Evolutionary conservation across 768 basidiomycete genomes (phyloP).

Genomic region (Galerina sulciceps): DNA sequence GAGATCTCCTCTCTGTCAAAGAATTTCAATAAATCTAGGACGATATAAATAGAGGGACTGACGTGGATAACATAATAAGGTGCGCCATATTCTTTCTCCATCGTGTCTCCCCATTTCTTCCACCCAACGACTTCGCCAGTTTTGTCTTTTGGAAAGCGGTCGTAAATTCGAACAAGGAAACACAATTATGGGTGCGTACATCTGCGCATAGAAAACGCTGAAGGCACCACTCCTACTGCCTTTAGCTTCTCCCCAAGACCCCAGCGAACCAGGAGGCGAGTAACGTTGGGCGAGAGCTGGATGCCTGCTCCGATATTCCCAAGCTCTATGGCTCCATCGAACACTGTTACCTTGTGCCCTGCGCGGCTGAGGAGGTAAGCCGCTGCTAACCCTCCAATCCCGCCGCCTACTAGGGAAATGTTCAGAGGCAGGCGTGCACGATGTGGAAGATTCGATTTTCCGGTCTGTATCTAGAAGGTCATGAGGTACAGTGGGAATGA

Average conservation of each 20-base stretch:
- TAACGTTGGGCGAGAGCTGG: constrained; percentile 43
- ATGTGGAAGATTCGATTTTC: neutral
- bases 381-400: constrained; percentile 51
- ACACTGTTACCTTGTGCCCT: constrained; percentile 52
- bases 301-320: constrained; percentile 57
- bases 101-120: constrained; percentile 31
- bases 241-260: constrained; percentile 48
- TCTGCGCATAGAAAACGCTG: constrained; percentile 43
- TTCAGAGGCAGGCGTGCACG: constrained; percentile 10
- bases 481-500: too few relatives aligned
- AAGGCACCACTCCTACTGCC: constrained; percentile 40
- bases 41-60: constrained; percentile 21
- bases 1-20: constrained; percentile 50
- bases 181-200: constrained; percentile 31
- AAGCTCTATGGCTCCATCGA: constrained; percentile 42
- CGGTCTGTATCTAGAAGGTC: neutral
- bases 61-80: constrained; percentile 42
- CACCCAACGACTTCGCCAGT: constrained; percentile 36
- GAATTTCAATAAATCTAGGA: constrained; percentile 17
- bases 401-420: constrained; percentile 52
- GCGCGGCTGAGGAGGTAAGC: constrained; percentile 49
- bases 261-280: constrained; percentile 52
- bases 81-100: constrained; percentile 33
- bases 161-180: neutral
- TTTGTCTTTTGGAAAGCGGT: constrained; percentile 24